Percentiles rank a stretch among this genome's conserved stretches.
phyloP scores from a whole-genome alignment of 257 asterid species.

The Penstemon eatonii region DNA sequence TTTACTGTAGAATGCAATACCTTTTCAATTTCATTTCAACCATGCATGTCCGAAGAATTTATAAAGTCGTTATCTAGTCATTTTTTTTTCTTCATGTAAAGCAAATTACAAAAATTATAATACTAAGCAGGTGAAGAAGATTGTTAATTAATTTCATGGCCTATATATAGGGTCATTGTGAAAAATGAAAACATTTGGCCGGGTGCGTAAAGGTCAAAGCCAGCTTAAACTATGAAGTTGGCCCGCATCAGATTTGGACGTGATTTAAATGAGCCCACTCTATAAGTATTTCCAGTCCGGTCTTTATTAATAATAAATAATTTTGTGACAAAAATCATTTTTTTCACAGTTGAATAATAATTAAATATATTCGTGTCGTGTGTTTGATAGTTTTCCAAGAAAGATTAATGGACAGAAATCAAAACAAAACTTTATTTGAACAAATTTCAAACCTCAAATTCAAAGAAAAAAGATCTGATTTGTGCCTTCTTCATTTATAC shows the following conservation, averaged over 20 bases:
- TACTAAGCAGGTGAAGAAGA: no score
- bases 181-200: conserved; percentile 20
- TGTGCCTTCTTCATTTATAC: background rate
- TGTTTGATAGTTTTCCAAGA: no score
- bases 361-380: background rate
- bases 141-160: no score
- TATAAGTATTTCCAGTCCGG: background rate
- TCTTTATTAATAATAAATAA: background rate
- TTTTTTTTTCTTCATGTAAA: no score
- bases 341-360: background rate
- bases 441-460: background rate
- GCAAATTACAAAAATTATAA: no score
- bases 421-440: background rate
- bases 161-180: conserved; percentile 14
- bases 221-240: background rate
- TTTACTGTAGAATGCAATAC: no score
- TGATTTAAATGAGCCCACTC: conserved; percentile 18
- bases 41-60: no score
- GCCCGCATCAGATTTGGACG: conserved; percentile 22
- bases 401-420: background rate
- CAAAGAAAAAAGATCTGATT: background rate
- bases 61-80: no score
- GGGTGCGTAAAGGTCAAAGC: background rate
- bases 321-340: no score
- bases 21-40: no score